These are phyloP conservation scores for Corylus heterophylla DNA, from an alignment of 306 rosid genomes.

Conservation along the genomic window DNA sequence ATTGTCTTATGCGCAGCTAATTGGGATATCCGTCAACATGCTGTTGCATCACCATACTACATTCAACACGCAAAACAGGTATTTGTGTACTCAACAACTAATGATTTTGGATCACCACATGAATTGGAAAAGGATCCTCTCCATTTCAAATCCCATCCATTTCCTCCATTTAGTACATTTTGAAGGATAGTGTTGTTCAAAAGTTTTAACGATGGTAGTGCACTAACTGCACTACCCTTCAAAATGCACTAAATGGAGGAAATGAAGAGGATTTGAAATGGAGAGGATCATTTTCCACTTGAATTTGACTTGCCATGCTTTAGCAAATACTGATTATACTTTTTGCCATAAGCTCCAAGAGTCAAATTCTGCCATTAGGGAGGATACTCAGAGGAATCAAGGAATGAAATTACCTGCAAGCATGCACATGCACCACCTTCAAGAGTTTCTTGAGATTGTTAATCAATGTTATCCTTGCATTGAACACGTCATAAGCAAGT, in stretches of 20 bases:
- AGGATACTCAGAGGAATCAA: constrained; percentile 12
- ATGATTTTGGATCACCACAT: background rate
- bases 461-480: constrained; percentile 75
- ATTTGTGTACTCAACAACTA: background rate
- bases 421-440: constrained; percentile 75
- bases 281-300: no score
- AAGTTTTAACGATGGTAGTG: no score
- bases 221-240: no score
- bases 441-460: constrained; percentile 90
- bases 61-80: background rate
- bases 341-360: constrained; percentile 19
- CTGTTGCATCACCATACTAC: background rate
- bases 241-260: no score
- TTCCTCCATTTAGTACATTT: no score
- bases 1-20: background rate
- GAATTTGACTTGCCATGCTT: background rate
- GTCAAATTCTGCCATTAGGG: constrained; percentile 5
- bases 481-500: constrained; percentile 66
- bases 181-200: no score
- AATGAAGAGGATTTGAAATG: no score
- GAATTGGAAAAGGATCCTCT: no score
- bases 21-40: background rate
- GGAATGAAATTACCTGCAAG: constrained; percentile 74
- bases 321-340: background rate
- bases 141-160: no score